These are phyloP conservation scores for Staphylotrichum longicolle DNA, from an alignment of 495 filamentous ascomycete genomes.

Conservation along the genomic window DNA sequence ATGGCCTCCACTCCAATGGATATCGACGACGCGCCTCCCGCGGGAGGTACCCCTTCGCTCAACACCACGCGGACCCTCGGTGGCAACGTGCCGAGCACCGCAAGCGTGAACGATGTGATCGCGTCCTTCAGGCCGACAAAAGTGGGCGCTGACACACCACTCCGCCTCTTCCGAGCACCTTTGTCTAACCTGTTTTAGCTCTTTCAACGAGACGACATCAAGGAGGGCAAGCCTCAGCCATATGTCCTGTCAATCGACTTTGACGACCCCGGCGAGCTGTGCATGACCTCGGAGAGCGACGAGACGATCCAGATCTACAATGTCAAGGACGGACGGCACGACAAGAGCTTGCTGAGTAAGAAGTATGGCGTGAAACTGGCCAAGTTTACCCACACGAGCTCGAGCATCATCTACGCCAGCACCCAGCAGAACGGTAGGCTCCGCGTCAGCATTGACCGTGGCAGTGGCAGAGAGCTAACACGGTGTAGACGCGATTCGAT, in stretches of 20 bases:
- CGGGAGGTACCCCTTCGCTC: constrained; percentile 38
- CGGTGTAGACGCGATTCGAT: constrained; percentile 70
- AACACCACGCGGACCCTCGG: constrained; percentile 42
- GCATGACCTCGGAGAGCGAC: constrained; percentile 83
- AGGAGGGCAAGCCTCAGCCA: constrained; percentile 41
- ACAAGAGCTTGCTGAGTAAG: constrained; percentile 80
- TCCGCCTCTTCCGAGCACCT: neutral
- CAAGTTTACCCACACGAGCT: constrained; percentile 85
- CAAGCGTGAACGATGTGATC: constrained; percentile 48
- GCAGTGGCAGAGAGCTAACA: neutral
- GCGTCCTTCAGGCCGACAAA: constrained; percentile 51
- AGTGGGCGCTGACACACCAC: constrained; percentile 30
- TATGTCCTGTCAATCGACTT: constrained; percentile 78
- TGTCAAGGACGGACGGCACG: constrained; percentile 80
- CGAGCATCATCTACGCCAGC: constrained; percentile 88
- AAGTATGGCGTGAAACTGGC: constrained; percentile 96
- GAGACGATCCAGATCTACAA: constrained; percentile 95
- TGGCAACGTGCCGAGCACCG: constrained; percentile 34
- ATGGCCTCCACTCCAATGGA: constrained; percentile 57
- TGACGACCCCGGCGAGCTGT: constrained; percentile 86
- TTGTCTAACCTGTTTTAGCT: constrained; percentile 32
- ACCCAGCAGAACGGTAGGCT: constrained; percentile 80
- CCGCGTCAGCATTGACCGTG: too few relatives aligned
- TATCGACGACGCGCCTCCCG: constrained; percentile 44
- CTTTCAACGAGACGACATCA: constrained; percentile 44